Percentiles rank a stretch among this genome's conserved stretches.
These are phyloP conservation scores for Linnemannia exigua DNA, from an alignment of 192 early-diverging fungal species.

Conservation along the genomic window DNA sequence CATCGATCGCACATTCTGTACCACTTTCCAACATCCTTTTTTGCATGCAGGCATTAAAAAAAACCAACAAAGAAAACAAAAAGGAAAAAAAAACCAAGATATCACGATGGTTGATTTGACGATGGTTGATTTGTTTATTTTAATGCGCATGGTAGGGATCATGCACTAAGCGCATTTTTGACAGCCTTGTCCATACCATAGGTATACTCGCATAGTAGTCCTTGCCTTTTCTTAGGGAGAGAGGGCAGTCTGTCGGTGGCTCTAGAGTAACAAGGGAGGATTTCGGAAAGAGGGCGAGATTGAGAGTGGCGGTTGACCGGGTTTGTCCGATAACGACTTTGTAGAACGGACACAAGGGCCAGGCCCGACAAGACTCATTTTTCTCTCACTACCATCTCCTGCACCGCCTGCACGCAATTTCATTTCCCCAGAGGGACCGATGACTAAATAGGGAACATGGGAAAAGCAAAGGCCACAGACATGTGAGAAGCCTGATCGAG, in stretches of 20 bases:
- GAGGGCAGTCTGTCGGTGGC: too few relatives aligned
- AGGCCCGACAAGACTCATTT: background rate
- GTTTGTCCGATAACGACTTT: background rate
- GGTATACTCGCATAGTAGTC: too few relatives aligned
- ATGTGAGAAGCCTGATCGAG: background rate
- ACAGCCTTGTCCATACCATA: background rate
- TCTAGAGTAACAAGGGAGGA: background rate
- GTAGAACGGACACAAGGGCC: background rate
- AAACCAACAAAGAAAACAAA: background rate
- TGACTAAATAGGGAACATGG: background rate
- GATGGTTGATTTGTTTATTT: background rate
- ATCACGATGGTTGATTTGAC: background rate
- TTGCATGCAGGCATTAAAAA: background rate
- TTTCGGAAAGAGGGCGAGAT: background rate
- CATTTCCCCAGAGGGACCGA: background rate
- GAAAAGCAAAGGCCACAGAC: background rate
- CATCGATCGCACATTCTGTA: background rate
- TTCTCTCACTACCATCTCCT: too few relatives aligned
- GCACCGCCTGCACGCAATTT: background rate
- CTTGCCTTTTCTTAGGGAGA: too few relatives aligned
- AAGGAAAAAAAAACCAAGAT: background rate
- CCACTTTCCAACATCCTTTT: background rate
- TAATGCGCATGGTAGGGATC: background rate
- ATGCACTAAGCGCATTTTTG: constrained; percentile 2
- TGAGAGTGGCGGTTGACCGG: background rate